Evolutionary conservation across 169 alveolate species (phyloP).

Genomic region (Cardiosporidium cionae): DNA sequence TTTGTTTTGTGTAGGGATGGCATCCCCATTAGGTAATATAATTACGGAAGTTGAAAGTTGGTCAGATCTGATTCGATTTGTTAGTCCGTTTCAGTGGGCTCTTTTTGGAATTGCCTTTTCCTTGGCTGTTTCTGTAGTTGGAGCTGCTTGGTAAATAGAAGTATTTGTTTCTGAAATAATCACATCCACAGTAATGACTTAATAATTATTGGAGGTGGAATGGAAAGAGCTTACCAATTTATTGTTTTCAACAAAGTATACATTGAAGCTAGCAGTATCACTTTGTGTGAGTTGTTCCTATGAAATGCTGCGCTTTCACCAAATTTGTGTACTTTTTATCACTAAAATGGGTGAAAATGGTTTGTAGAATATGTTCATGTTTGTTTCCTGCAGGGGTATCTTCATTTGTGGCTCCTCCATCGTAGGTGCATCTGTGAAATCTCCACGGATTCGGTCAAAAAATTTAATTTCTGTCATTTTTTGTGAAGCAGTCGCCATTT

Average conservation of each 20-base stretch:
- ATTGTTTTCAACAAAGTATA: neutral
- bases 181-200: neutral
- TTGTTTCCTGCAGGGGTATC: conserved; percentile 76
- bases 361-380: too few relatives aligned
- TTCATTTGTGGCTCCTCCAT: conserved; percentile 94
- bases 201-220: neutral
- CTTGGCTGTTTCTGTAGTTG: conserved; percentile 49
- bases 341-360: too few relatives aligned
- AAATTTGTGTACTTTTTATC: neutral
- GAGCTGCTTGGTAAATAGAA: conserved; percentile 44
- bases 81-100: conserved; percentile 32
- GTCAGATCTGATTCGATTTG: conserved; percentile 26
- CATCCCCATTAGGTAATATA: too few relatives aligned
- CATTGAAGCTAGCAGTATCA: neutral
- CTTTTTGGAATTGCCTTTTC: conserved; percentile 49
- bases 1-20: too few relatives aligned
- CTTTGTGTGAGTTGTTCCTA: neutral
- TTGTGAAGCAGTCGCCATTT: conserved; percentile 99
- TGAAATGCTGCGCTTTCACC: neutral
- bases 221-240: neutral
- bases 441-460: conserved; percentile 98
- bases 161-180: too few relatives aligned
- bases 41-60: conserved; percentile 13
- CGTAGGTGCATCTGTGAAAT: conserved; percentile 95
- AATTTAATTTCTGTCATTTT: conserved; percentile 95